A percentile compares a stretch with the other conserved stretches of the same genome.
phyloP scores from a whole-genome alignment of 2,329 filamentous ascomycete genomes.

The Coccinonectria pachysandricola region DNA sequence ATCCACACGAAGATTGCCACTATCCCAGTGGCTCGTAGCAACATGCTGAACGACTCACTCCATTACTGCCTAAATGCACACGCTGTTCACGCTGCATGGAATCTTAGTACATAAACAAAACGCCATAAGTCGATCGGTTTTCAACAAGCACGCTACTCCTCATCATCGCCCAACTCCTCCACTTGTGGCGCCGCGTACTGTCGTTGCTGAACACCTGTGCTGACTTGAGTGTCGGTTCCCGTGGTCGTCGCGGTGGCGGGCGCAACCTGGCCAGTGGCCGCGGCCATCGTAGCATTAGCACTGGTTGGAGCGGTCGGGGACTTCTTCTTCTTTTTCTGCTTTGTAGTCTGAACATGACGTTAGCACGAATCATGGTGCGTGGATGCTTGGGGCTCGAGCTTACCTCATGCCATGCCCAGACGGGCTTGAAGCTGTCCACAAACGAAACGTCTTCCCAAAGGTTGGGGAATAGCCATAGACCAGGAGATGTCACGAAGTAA shows the following conservation, averaged over 20 bases:
- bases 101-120: constrained; percentile 17
- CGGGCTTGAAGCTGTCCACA: constrained; percentile 88
- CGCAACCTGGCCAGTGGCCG: constrained; percentile 40
- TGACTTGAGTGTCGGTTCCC: constrained; percentile 44
- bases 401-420: constrained; percentile 98
- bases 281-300: constrained; percentile 36
- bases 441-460: constrained; percentile 98
- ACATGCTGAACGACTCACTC: too few species aligned
- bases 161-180: constrained; percentile 41
- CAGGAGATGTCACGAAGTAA: constrained; percentile 73
- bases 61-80: too few species aligned
- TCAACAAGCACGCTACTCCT: constrained; percentile 24
- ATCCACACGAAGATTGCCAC: too few species aligned
- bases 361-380: too few species aligned
- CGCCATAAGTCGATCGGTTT: constrained; percentile 15
- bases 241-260: constrained; percentile 47
- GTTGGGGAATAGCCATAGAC: constrained; percentile 97
- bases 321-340: constrained; percentile 49
- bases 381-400: constrained; percentile 26
- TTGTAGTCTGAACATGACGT: constrained; percentile 22
- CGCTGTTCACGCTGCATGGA: constrained; percentile 7
- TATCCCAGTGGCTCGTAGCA: too few species aligned
- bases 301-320: constrained; percentile 26
- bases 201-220: constrained; percentile 33
- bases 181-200: constrained; percentile 42